A percentile compares a stretch with the other conserved stretches of the same genome.
Evolutionary conservation across 2,329 filamentous ascomycete genomes (phyloP).

Genomic region (Dothideomycetidae sp.): DNA sequence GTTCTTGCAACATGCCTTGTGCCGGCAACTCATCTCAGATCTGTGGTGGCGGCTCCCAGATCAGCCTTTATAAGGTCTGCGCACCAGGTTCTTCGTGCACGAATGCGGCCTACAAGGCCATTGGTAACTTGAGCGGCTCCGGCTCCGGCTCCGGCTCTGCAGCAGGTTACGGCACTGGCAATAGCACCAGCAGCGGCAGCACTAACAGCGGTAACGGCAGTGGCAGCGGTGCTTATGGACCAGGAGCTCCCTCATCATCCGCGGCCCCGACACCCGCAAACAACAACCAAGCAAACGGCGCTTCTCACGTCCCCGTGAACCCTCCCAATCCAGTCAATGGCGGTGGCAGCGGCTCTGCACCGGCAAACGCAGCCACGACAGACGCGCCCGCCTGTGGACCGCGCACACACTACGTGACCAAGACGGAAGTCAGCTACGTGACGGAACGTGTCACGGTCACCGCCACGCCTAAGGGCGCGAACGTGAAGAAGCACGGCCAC

Average conservation of each 20-base stretch:
- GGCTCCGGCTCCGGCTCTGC: slow-evolving; percentile 4
- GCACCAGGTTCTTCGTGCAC: slow-evolving; percentile 6
- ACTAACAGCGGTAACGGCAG: slow-evolving; percentile 9
- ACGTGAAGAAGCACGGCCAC: neutral
- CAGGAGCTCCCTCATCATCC: neutral
- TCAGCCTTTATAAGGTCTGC: slow-evolving; percentile 13
- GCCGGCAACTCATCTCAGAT: slow-evolving; percentile 13
- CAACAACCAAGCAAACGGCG: neutral
- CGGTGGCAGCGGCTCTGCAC: neutral
- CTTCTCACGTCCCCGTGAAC: neutral
- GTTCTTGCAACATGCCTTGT: slow-evolving; percentile 15
- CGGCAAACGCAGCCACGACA: neutral
- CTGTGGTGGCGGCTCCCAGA: slow-evolving; percentile 13
- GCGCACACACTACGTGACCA: neutral
- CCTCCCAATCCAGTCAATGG: no score
- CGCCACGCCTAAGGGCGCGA: neutral
- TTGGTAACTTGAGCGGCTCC: slow-evolving; percentile 5
- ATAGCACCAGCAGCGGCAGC: neutral
- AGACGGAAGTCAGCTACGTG: neutral
- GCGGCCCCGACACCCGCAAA: neutral
- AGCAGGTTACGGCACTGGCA: slow-evolving; percentile 3
- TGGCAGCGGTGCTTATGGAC: slow-evolving; percentile 2
- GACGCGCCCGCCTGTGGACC: no score
- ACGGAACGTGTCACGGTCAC: neutral
- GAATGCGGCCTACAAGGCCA: slow-evolving; percentile 4